A percentile compares a stretch with the other conserved stretches of the same genome.
These are phyloP conservation scores for Nicotiana obtusifolia DNA, from an alignment of 257 asterid species.

Conservation along the genomic window DNA sequence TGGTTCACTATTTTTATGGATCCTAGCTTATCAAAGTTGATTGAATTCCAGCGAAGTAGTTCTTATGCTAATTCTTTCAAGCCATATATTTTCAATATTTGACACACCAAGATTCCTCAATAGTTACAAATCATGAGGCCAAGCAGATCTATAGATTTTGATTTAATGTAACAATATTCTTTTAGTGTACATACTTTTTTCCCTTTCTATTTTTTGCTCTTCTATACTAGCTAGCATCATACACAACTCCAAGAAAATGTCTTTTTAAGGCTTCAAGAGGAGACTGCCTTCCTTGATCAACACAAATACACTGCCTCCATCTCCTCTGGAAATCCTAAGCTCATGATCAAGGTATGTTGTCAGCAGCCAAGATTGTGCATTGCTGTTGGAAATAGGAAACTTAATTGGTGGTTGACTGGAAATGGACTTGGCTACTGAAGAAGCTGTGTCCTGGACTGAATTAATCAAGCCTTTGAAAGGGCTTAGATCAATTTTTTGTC, in stretches of 20 bases:
- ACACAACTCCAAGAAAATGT: neutral
- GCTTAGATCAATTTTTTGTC: slow-evolving; percentile 75
- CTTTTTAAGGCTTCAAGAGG: slow-evolving; percentile 38
- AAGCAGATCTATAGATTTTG: neutral
- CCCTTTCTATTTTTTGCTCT: neutral
- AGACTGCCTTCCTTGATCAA: slow-evolving; percentile 71
- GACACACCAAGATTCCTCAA: neutral
- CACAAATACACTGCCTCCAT: slow-evolving; percentile 79
- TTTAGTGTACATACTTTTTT: neutral
- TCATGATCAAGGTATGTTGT: slow-evolving; percentile 84
- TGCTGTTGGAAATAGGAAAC: slow-evolving; percentile 48
- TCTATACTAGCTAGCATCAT: neutral
- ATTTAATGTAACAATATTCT: neutral
- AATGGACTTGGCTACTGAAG: slow-evolving; percentile 71
- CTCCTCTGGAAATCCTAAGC: slow-evolving; percentile 85
- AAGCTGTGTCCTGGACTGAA: slow-evolving; percentile 80
- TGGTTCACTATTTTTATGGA: neutral
- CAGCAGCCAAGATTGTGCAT: slow-evolving; percentile 81
- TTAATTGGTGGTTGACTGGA: slow-evolving; percentile 79
- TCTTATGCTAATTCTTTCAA: neutral
- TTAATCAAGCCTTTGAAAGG: slow-evolving; percentile 71
- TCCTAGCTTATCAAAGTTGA: neutral
- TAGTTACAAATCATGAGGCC: neutral
- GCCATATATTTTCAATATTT: neutral
- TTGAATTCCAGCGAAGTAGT: neutral